Base-by-base conservation (phyloP, 169 alveolate species). In the Babesia bovis region DNA sequence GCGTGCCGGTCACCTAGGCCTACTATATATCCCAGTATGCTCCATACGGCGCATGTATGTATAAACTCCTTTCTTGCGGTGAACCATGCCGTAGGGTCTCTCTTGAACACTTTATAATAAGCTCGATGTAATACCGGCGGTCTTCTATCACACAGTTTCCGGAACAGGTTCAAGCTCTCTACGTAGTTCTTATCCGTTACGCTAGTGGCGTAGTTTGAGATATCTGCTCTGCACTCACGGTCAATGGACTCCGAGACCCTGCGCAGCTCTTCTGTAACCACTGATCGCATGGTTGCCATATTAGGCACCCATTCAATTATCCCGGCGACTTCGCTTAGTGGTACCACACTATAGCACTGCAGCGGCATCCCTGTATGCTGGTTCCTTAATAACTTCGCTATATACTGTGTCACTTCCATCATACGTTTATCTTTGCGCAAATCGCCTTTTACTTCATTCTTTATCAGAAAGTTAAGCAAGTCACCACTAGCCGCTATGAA, bases 1-100 rank as follows among this genome's bases (percentile, higher is more conserved):
- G 98, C 96, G 89, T 97, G 99, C 50, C 99, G 82, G 88, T 97
- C 99, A 0, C 99, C 99, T 36, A 96, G 90, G 0, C 99, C 99
- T 36, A 96, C 89, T 42, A 97, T 92, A 81, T 94, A 97, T 2
- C 99, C 99, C 36, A 96, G 95, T 90, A 95, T 95, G 25, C 97
- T 92, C 99, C 98, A 96, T 0, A 93, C 93, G 0, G 99, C 98
- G 40, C 79, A 69, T 30, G 82, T 69, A 41, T 63, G 61, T 56
- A 56, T 79, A 53, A 35, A 79, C 26, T 53, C 56, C 58, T 50
- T 79, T 21, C 76, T 55, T 25, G 74, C 65, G 57, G 68, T 28
- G 45, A 57, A 79, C 74, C 79, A 67, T 19, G 58, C 3, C 12
- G 67, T 57, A 6, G 84, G 84, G 36, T 73, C 84, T 19, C 70